Conservation (phyloP, 1,284 basidiomycete genomes). For the Microbotryum silenes-acaulis region DNA sequence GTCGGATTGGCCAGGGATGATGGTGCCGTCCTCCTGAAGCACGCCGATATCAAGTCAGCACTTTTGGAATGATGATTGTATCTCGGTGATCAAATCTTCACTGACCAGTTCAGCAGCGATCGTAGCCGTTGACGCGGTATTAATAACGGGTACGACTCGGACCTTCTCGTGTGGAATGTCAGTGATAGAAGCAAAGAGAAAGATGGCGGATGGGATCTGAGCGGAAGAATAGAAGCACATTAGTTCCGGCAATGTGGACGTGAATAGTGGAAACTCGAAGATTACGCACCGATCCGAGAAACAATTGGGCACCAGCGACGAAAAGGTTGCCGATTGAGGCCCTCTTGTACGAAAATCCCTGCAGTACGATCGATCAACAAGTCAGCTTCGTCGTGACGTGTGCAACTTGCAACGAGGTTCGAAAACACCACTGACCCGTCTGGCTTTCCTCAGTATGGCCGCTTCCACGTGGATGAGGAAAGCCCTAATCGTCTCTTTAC, state of each 20-base stretch:
- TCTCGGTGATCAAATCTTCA: constrained; percentile 1
- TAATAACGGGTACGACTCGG: constrained; percentile 63
- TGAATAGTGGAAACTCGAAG: constrained; percentile 13
- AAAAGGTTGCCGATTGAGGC: constrained; percentile 46
- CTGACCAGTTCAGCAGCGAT: constrained; percentile 86
- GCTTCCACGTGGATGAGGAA: constrained; percentile 32
- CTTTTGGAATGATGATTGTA: too few relatives aligned
- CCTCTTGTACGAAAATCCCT: constrained; percentile 82
- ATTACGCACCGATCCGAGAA: constrained; percentile 68
- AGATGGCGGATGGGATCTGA: constrained; percentile 72
- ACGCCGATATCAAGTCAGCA: constrained; percentile 5
- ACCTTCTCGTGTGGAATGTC: constrained; percentile 44
- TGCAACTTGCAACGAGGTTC: not conserved
- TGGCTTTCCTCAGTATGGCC: constrained; percentile 25
- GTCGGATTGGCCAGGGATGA: constrained; percentile 88
- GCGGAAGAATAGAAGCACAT: constrained; percentile 31
- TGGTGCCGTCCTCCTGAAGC: constrained; percentile 61
- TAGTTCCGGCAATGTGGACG: constrained; percentile 13
- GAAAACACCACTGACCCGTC: constrained; percentile 1
- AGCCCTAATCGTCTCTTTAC: constrained; percentile 80
- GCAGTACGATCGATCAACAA: constrained; percentile 56
- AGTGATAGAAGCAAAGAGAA: constrained; percentile 87
- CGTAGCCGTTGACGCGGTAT: constrained; percentile 94
- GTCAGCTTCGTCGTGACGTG: too few relatives aligned
- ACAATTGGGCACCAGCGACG: constrained; percentile 71